Base-by-base conservation (phyloP, 2,329 filamentous ascomycete species). In the Monilinia polystroma region DNA sequence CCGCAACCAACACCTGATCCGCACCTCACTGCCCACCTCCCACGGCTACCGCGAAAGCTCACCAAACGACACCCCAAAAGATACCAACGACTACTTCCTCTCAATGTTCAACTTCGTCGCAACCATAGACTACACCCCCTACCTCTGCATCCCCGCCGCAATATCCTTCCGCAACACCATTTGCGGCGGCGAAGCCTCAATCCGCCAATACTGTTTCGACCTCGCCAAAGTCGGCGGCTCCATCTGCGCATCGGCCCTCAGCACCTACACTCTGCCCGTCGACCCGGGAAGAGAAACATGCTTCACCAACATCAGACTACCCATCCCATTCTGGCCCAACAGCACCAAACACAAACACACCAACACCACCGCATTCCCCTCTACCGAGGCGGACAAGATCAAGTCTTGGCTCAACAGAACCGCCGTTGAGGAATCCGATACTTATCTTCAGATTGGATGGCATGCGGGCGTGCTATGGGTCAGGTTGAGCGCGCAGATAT, bases 401-500 rank as follows among this genome's bases (percentile, higher is more conserved):
- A 75, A 82, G 60, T 76, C 77, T 54, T 80, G 75, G 38, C 75
- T 91, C 67, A 78, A 72, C 12, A 29, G 29, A 20, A 73, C 68
- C 12, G 72, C 70, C 4, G 66, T 86, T 18, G 74, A 79, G 2
- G 84, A 89, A 23, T 85, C 86, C 76, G 82, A 88, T 68, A 95
- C 92, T 0, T 94, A 92, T 75, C 55, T 74, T 6, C 73, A 75
- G 64, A 78, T 95, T 63, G 83, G 87, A 6, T 87, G 92, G 71
- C 82, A 79, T 63, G 57, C 56, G 0, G 83, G 83, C 0, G 81
- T 81, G 63, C 83, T 89, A 75, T 97, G 90, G 90, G 82, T 84
- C 0, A 81, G 93, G 59, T 73, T 96, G 53, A 93, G 90, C 75
- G 91, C 86, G 23, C 92, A 97, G 81, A 85, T 95, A 0, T 97